These are phyloP conservation scores for Entomortierella beljakovae DNA, from an alignment of 192 early-diverging fungal genomes.

Conservation along the genomic window DNA sequence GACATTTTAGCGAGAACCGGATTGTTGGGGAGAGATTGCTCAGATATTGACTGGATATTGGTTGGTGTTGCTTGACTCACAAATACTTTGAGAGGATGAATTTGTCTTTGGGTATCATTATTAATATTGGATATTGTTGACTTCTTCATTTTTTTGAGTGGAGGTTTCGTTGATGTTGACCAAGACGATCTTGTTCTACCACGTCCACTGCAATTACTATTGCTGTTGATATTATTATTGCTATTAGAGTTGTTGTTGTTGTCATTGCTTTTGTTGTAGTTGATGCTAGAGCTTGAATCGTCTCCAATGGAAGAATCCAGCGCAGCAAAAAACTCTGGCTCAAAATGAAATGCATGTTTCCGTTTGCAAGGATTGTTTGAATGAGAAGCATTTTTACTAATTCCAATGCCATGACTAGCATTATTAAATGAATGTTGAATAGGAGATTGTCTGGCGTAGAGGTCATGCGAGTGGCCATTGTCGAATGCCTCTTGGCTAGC, in stretches of 20 bases:
- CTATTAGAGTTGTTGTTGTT: neutral
- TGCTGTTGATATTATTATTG: neutral
- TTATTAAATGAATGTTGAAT: neutral
- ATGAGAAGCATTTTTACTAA: neutral
- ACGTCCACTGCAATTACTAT: neutral
- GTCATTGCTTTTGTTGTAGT: neutral
- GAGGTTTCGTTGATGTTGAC: neutral
- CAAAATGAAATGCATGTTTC: slow-evolving; percentile 39
- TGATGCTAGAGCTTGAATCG: too few relatives aligned
- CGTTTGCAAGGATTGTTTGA: slow-evolving; percentile 23
- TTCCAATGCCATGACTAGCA: neutral
- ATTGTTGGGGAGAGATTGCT: neutral
- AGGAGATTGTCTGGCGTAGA: neutral
- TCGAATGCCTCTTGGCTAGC: slow-evolving; percentile 5
- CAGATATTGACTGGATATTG: neutral
- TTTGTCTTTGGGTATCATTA: neutral
- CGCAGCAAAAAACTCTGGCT: slow-evolving; percentile 39
- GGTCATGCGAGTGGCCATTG: neutral
- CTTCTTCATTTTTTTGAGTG: slow-evolving; percentile 14
- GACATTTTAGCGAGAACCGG: neutral
- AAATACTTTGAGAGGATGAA: neutral
- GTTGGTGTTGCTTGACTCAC: neutral
- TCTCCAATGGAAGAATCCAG: slow-evolving; percentile 30
- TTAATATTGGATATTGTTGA: neutral
- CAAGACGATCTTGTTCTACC: neutral